Evolutionary conservation across 2,329 filamentous ascomycete species (phyloP).

Genomic region (Boeremia lycopersici): DNA sequence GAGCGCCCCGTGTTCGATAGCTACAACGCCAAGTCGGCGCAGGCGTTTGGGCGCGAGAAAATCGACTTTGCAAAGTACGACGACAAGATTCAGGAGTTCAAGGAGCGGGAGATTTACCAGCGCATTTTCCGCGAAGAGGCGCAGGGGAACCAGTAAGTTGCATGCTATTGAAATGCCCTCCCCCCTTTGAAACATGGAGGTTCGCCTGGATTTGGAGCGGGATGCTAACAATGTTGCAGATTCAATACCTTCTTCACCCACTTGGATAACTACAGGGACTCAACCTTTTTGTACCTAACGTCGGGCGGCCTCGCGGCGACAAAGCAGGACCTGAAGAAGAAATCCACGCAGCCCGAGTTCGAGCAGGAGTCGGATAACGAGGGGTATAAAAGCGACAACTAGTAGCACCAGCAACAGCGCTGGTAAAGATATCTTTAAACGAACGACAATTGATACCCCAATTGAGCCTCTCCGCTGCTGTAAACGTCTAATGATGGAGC

Average conservation of each 20-base stretch:
- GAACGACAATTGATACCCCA: slow-evolving; percentile 1
- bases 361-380: slow-evolving; percentile 45
- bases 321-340: slow-evolving; percentile 38
- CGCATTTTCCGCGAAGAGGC: slow-evolving; percentile 91
- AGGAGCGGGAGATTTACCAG: slow-evolving; percentile 88
- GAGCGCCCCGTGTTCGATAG: slow-evolving; percentile 90
- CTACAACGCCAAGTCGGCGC: slow-evolving; percentile 77
- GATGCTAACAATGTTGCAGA: slow-evolving; percentile 31
- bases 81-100: slow-evolving; percentile 83
- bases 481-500: not conserved
- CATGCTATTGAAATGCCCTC: not conserved
- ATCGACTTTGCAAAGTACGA: slow-evolving; percentile 83
- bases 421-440: not conserved
- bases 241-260: slow-evolving; percentile 58
- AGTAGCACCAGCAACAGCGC: slow-evolving; percentile 9
- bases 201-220: too few relatives aligned
- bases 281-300: slow-evolving; percentile 57
- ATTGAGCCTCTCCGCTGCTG: not conserved
- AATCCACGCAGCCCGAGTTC: slow-evolving; percentile 33
- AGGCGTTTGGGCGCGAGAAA: slow-evolving; percentile 66
- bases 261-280: slow-evolving; percentile 57
- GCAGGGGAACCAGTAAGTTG: slow-evolving; percentile 73
- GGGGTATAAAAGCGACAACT: slow-evolving; percentile 41
- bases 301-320: slow-evolving; percentile 56
- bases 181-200: not conserved